Evolutionary conservation across 768 basidiomycete genomes (phyloP), one percentile per base, ranked within the genome.

Genomic region (Hypholoma fasciculare): DNA sequence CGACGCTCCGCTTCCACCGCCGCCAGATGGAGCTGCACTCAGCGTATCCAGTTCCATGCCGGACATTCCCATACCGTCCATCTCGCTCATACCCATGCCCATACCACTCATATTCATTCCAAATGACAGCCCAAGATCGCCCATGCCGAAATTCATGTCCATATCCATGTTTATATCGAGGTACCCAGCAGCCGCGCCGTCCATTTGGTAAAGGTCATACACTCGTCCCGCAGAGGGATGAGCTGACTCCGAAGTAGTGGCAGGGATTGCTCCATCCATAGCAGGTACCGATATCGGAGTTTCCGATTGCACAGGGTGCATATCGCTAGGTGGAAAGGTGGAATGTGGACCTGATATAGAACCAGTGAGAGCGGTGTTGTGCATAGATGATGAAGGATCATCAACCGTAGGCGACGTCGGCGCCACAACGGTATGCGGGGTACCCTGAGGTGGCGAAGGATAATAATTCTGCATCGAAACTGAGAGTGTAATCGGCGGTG

Each of bases 391-490:
- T 36, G 65, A 16, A 4, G 40, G 54, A 26, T 63, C 39, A 27
- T 68, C 61, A 19, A 66, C 63, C 53, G 57, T 61, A 11, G 74
- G 72, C 3, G 73, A 72, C 7, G 71, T 72, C 13, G 65, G 68
- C 3, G 61, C 53, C 11, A 67, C 63, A 6, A 60, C 52, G n/a
- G 61, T 60, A 26, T 71, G 71, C 12, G 77, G 69, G 48, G 74
- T 72, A n/a, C 73, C 72, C 30, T 85, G 82, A 37, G 85, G 83
- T 16, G 86, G 86, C 0, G 86, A 86, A 5, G 86, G 86, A 61
- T 87, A 88, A 59, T 80, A 86, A n/a, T 69, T 77, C 52, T 78
- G 74, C 7, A 63, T 63, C 13, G 68, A 58, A 16, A 61, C 57
- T 19, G 69, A 56, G 34, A 61, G 62, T 56, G 67, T 70, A 57